These are phyloP conservation scores for Macrolepiota dolichaula DNA, from an alignment of 768 basidiomycete genomes.

Conservation along the genomic window DNA sequence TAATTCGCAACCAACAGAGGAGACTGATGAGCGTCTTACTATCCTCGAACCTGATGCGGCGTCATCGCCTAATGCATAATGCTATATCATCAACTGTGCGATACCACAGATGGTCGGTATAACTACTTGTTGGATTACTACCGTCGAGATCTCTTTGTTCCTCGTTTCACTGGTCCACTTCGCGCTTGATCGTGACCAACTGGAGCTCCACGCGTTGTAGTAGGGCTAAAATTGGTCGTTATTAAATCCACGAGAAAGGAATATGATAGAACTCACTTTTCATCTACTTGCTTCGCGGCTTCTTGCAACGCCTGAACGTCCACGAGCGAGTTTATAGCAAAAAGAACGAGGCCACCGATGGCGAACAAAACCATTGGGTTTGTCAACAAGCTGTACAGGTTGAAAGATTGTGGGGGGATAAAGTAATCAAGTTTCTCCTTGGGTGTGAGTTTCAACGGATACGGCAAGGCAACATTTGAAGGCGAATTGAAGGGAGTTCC, in stretches of 20 bases:
- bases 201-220: background rate
- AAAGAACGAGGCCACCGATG: constrained; percentile 42
- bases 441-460: constrained; percentile 58
- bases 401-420: constrained; percentile 68
- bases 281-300: constrained; percentile 5
- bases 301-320: constrained; percentile 10
- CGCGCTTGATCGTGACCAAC: constrained; percentile 4
- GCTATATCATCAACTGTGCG: background rate
- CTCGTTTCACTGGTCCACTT: background rate
- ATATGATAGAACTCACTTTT: background rate
- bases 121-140: background rate
- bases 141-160: constrained; percentile 6
- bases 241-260: background rate
- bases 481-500: constrained; percentile 69
- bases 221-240: background rate
- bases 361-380: constrained; percentile 87
- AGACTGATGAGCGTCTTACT: background rate
- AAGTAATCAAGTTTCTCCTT: constrained; percentile 62
- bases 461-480: constrained; percentile 48
- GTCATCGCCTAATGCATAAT: background rate
- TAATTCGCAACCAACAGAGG: background rate
- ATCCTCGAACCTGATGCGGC: background rate
- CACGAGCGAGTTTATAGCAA: constrained; percentile 10
- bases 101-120: background rate
- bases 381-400: constrained; percentile 69